Evolutionary conservation across 495 filamentous ascomycete species (phyloP).

Genomic region (Neurospora sp.): DNA sequence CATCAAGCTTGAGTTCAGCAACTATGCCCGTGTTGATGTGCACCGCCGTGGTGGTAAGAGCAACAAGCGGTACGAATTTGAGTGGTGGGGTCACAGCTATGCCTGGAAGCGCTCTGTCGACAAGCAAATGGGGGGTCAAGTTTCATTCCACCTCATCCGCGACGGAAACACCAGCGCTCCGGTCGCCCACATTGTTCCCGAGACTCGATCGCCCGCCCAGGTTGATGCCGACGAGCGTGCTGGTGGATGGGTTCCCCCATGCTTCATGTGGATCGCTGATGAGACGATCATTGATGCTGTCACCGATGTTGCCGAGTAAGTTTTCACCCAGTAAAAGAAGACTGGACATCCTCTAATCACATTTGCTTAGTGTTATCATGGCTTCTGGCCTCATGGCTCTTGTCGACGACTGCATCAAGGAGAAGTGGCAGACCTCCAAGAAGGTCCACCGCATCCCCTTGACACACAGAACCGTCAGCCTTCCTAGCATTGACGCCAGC

Average conservation of each 20-base stretch:
- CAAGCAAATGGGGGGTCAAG: constrained; percentile 42
- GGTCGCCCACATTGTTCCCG: constrained; percentile 81
- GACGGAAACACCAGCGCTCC: constrained; percentile 47
- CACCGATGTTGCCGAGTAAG: constrained; percentile 90
- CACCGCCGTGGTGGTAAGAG: constrained; percentile 58
- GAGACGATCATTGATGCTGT: constrained; percentile 50
- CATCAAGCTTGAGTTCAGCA: constrained; percentile 87
- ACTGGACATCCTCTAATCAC: constrained; percentile 14
- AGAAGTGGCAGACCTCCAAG: constrained; percentile 57
- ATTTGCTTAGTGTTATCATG: constrained; percentile 60
- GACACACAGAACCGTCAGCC: constrained; percentile 48
- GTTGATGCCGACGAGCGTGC: constrained; percentile 61
- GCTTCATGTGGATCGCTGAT: constrained; percentile 81
- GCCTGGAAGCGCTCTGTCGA: constrained; percentile 69
- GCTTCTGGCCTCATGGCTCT: constrained; percentile 83
- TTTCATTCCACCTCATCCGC: constrained; percentile 71
- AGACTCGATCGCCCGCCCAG: constrained; percentile 59
- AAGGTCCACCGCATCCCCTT: constrained; percentile 49
- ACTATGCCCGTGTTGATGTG: constrained; percentile 90
- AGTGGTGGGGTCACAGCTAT: constrained; percentile 85
- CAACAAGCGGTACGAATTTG: constrained; percentile 75
- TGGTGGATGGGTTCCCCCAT: constrained; percentile 88
- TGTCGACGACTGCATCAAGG: constrained; percentile 85
- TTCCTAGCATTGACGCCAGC: constrained; percentile 49
- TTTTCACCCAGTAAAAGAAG: constrained; percentile 16